Evolutionary conservation across 2,329 filamentous ascomycete genomes (phyloP), one percentile per base, ranked within the genome.

Genomic region (Paraphoma sp.): DNA sequence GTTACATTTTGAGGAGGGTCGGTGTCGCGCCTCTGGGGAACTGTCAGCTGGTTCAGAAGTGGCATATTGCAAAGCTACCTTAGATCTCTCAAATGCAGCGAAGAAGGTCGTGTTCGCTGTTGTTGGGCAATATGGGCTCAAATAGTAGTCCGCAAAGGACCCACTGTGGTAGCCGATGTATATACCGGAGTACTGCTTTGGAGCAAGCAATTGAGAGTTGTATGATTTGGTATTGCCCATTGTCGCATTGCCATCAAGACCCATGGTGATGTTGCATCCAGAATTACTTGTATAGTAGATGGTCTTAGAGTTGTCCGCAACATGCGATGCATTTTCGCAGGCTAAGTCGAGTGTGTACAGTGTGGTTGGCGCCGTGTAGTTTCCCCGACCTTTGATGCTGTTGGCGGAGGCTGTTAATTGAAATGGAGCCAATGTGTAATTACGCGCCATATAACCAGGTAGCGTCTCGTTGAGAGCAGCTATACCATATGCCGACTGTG

Each of bases 401-500:
- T 23, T 23, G 23, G 23, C 23, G 23, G 23, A 23, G 23, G 23
- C 5, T 57, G 2, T n/a, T 0, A 74, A 60, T 1, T 67, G 61
- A 45, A 84, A 84, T 0, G 83, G 82, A 0, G 80, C 69, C 0
- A 84, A 50, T 0, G 79, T 77, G 23, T 78, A 83, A 0, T 82
- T 67, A 0, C 69, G 29, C 0, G 79, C 78, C 31, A 80, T 84
- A 50, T 80, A 87, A 0, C 69, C 33, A 0, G 83, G 82, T 0
- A 79, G 63, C 0, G 68, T 67, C 14, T 85, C 82, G 0, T 78
- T 76, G 0, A 85, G 70, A 78, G 81, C 82, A 0, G 74, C 72
- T 0, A 83, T 77, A 0, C 78, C 80, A 51, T 84, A 84, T 0
- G 79, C 79, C 0, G 74, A 78, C 8, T 84, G 80, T 0, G 82